Percentiles rank a stretch among this genome's conserved stretches.
These are phyloP conservation scores for Camelina laxa DNA, from an alignment of 345 rosid species.

Conservation along the genomic window DNA sequence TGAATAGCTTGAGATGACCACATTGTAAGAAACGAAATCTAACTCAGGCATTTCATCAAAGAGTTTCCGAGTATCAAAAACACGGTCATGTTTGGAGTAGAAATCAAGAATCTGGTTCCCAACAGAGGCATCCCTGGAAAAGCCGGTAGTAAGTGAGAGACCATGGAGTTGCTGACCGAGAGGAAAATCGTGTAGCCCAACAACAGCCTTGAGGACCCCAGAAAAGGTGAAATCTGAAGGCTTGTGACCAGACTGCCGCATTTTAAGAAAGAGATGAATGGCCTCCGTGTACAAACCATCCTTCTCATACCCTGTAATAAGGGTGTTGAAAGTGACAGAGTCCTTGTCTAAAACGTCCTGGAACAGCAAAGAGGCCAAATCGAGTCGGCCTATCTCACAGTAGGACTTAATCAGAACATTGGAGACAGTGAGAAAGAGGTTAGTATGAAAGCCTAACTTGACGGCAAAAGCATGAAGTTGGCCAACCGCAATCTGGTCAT, in stretches of 20 bases:
- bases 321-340: slow-evolving; percentile 73
- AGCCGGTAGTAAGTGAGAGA: slow-evolving; percentile 57
- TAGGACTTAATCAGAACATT: slow-evolving; percentile 81
- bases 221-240: slow-evolving; percentile 90
- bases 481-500: slow-evolving; percentile 45
- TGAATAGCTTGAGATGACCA: slow-evolving; percentile 75
- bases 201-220: slow-evolving; percentile 64
- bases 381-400: slow-evolving; percentile 57
- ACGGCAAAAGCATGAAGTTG: slow-evolving; percentile 66
- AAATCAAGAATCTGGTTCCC: slow-evolving; percentile 90
- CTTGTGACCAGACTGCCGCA: slow-evolving; percentile 61
- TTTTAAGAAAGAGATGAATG: slow-evolving; percentile 54
- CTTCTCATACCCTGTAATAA: slow-evolving; percentile 73
- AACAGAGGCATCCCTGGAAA: slow-evolving; percentile 66
- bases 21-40: slow-evolving; percentile 85
- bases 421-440: slow-evolving; percentile 50
- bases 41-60: slow-evolving; percentile 71
- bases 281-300: slow-evolving; percentile 63
- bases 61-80: slow-evolving; percentile 58
- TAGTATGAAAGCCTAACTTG: slow-evolving; percentile 54
- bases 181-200: slow-evolving; percentile 52
- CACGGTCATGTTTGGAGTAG: slow-evolving; percentile 67
- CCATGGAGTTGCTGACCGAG: slow-evolving; percentile 77
- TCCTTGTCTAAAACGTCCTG: slow-evolving; percentile 58
- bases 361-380: slow-evolving; percentile 57